These are phyloP conservation scores for Senna siamea DNA, from an alignment of 306 rosid genomes.

Conservation along the genomic window DNA sequence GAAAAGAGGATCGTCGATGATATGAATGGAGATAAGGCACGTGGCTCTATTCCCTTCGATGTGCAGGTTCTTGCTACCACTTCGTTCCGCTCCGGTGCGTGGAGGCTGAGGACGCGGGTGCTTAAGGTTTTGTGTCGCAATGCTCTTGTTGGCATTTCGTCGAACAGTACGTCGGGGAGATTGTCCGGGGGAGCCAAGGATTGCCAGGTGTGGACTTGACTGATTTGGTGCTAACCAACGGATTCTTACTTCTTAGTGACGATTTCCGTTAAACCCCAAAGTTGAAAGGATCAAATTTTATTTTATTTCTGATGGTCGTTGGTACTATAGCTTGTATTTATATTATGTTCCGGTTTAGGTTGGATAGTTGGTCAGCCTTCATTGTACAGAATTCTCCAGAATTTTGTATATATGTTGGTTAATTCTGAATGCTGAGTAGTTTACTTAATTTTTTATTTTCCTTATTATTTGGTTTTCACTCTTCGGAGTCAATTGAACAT, in stretches of 20 bases:
- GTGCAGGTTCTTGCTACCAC: constrained; percentile 54
- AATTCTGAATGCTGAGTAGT: background rate
- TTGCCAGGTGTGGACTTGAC: constrained; percentile 73
- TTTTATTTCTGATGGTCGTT: constrained; percentile 1
- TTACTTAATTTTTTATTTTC: background rate
- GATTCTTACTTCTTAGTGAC: background rate
- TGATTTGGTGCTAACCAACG: background rate
- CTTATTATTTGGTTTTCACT: background rate
- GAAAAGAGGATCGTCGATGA: background rate
- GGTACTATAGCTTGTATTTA: constrained; percentile 2
- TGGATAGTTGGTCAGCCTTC: background rate
- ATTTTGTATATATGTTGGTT: constrained; percentile 12
- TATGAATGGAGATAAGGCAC: constrained; percentile 44
- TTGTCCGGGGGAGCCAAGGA: constrained; percentile 48
- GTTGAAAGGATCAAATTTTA: background rate
- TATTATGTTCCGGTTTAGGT: constrained; percentile 18
- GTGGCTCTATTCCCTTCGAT: constrained; percentile 56
- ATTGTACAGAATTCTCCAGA: constrained; percentile 19
- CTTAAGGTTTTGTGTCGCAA: constrained; percentile 63
- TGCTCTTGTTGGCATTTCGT: constrained; percentile 44
- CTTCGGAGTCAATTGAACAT: background rate
- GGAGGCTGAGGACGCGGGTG: constrained; percentile 65
- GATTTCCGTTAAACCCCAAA: background rate
- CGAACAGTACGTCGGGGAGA: constrained; percentile 52
- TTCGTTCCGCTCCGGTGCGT: constrained; percentile 67